Evolutionary conservation across 441 rosid species (phyloP), one percentile per base, ranked within the genome.

Genomic region (Pelargonium cotyledonis): DNA sequence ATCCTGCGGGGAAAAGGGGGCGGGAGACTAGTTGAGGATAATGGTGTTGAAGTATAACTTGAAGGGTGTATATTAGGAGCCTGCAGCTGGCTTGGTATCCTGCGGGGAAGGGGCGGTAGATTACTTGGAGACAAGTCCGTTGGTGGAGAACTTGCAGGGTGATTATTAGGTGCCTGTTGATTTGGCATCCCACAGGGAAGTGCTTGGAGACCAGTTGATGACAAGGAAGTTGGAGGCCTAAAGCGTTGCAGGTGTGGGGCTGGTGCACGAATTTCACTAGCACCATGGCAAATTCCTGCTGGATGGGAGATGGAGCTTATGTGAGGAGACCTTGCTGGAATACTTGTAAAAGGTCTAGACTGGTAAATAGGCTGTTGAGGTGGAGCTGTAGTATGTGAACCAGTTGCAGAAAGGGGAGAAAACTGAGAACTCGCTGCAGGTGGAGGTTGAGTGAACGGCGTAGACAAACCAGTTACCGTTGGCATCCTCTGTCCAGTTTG

Each of bases 211-310:
- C 16, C 12, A 29, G 8, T 21, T 8, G 16, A 29, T 9, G 40
- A 10, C 2, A 53, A 5, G 14, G 86, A 70, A 21, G 77, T 35
- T 8, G 87, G 70, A 65, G 85, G 43, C 71, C 93, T 88, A 70
- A 83, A 84, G 68, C 82, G 78, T 57, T 80, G 91, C 68, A 84
- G 62, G 71, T 87, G 92, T 11, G 91, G 91, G 43, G 88, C 84
- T 55, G 88, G 89, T 61, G 85, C 70, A 53, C 83, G 85, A 72
- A 83, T 53, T 72, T 80, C 88, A 64, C 80, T 78, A 44, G 80
- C 78, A 43, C 71, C 75, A 68, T 80, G 86, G 71, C 65, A 80
- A 80, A 79, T 90, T 46, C 70, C 73, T 5, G 78, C 38, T 47
- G 87, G 66, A 65, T 83, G 76, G 26, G 79, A 65, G 69, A 73